Conservation (phyloP, 1,284 basidiomycete species). For the Athelia sp. region DNA sequence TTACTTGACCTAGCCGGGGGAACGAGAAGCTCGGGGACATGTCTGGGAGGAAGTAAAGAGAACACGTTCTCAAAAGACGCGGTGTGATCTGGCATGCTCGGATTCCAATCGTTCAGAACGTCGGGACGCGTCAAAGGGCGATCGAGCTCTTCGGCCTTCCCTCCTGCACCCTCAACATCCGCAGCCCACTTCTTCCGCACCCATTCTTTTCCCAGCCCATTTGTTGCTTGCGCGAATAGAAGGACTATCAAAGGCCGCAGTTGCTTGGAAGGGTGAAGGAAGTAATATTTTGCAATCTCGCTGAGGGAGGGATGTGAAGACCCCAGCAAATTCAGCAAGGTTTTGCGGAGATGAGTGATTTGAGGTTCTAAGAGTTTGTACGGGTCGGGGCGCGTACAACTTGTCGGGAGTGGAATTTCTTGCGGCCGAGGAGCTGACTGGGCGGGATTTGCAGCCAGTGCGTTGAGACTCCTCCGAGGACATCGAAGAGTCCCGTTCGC, state of each 20-base stretch:
- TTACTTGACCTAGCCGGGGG: slow-evolving; percentile 20
- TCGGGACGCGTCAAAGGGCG: slow-evolving; percentile 66
- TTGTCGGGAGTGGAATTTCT: not conserved
- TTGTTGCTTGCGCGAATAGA: slow-evolving; percentile 89
- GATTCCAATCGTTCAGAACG: slow-evolving; percentile 85
- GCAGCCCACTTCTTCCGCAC: slow-evolving; percentile 40
- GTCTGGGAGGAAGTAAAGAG: slow-evolving; percentile 34
- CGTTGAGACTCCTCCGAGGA: slow-evolving; percentile 18
- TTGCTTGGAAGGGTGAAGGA: slow-evolving; percentile 85
- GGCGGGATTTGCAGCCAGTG: slow-evolving; percentile 38
- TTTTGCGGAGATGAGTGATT: slow-evolving; percentile 70
- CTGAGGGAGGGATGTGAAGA: slow-evolving; percentile 86
- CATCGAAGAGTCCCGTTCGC: slow-evolving; percentile 9
- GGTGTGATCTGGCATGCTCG: slow-evolving; percentile 69
- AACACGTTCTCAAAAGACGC: slow-evolving; percentile 47
- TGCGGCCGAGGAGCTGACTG: slow-evolving; percentile 14
- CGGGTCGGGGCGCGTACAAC: slow-evolving; percentile 43
- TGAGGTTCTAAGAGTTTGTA: slow-evolving; percentile 69
- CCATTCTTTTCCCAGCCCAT: slow-evolving; percentile 63
- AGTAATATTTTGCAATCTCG: slow-evolving; percentile 91
- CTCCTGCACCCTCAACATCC: slow-evolving; percentile 27
- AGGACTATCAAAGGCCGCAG: slow-evolving; percentile 89
- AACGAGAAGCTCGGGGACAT: slow-evolving; percentile 34
- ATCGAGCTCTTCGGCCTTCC: slow-evolving; percentile 53
- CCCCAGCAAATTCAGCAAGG: slow-evolving; percentile 78